Evolutionary conservation across 352 stramenopile genomes (phyloP).

Genomic region (Phytopythium montanum): DNA sequence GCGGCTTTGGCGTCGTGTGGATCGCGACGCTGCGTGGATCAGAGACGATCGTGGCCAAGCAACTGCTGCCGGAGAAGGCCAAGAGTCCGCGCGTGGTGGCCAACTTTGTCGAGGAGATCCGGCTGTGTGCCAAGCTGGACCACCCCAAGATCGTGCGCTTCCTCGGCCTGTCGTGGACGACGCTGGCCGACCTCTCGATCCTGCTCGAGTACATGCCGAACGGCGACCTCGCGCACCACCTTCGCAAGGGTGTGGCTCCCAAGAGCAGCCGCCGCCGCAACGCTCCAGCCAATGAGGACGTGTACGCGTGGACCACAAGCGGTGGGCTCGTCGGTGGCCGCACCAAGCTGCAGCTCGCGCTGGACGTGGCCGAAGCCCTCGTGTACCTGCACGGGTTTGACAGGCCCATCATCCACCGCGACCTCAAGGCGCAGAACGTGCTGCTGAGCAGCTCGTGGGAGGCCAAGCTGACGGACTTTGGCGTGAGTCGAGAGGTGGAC

Average conservation of each 20-base stretch:
- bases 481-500: conserved; percentile 14
- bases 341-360: conserved; percentile 9
- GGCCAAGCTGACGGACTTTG: conserved; percentile 42
- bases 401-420: conserved; percentile 25
- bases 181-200: conserved; percentile 32
- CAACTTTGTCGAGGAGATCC: conserved; percentile 50
- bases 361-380: conserved; percentile 18
- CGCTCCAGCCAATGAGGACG: neutral
- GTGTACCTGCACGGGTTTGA: conserved; percentile 16
- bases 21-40: conserved; percentile 25
- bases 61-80: conserved; percentile 38
- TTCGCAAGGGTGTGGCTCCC: conserved; percentile 4
- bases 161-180: conserved; percentile 39
- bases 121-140: conserved; percentile 35
- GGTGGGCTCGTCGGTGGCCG: conserved; percentile 9
- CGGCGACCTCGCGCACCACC: conserved; percentile 29
- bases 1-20: conserved; percentile 48
- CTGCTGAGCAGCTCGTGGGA: conserved; percentile 35
- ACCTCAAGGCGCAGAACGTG: conserved; percentile 56
- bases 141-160: conserved; percentile 49
- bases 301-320: neutral
- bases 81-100: conserved; percentile 29
- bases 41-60: conserved; percentile 43
- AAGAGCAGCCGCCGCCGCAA: neutral
- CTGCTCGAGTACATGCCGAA: conserved; percentile 45